Conservation (phyloP, 2,329 filamentous ascomycete species). For the Lasiodiplodia gonubiensis region DNA sequence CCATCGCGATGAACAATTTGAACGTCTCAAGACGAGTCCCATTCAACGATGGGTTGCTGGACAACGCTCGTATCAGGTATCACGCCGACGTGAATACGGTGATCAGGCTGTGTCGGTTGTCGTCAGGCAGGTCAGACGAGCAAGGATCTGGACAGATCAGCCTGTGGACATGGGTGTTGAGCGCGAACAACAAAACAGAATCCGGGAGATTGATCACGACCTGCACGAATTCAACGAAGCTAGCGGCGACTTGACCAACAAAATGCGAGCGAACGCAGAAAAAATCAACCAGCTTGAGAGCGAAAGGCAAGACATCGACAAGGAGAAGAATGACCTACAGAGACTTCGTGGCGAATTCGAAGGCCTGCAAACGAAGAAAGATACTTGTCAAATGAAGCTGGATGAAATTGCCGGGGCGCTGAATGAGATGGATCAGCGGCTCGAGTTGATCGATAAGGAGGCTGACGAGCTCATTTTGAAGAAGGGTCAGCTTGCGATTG, state of each 20-base stretch:
- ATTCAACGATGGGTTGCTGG: slow-evolving; percentile 75
- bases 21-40: slow-evolving; percentile 64
- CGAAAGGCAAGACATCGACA: slow-evolving; percentile 50
- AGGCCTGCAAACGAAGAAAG: slow-evolving; percentile 71
- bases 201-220: slow-evolving; percentile 52
- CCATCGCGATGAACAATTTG: slow-evolving; percentile 70
- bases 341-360: slow-evolving; percentile 68
- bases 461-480: slow-evolving; percentile 37
- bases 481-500: slow-evolving; percentile 47
- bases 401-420: slow-evolving; percentile 28
- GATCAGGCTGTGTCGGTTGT: slow-evolving; percentile 76
- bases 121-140: slow-evolving; percentile 65
- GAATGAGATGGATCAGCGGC: not conserved
- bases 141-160: slow-evolving; percentile 76
- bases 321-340: slow-evolving; percentile 72
- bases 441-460: slow-evolving; percentile 25
- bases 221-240: slow-evolving; percentile 47
- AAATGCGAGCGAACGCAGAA: slow-evolving; percentile 37
- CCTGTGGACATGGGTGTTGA: slow-evolving; percentile 73
- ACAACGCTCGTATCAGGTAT: slow-evolving; percentile 66
- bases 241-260: slow-evolving; percentile 49
- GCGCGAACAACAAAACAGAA: slow-evolving; percentile 61
- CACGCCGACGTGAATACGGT: slow-evolving; percentile 80
- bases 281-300: slow-evolving; percentile 33
- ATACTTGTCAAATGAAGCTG: slow-evolving; percentile 26